Evolutionary conservation across 1,284 basidiomycete genomes (phyloP).

Genomic region (Taiwanofungus camphoratus): DNA sequence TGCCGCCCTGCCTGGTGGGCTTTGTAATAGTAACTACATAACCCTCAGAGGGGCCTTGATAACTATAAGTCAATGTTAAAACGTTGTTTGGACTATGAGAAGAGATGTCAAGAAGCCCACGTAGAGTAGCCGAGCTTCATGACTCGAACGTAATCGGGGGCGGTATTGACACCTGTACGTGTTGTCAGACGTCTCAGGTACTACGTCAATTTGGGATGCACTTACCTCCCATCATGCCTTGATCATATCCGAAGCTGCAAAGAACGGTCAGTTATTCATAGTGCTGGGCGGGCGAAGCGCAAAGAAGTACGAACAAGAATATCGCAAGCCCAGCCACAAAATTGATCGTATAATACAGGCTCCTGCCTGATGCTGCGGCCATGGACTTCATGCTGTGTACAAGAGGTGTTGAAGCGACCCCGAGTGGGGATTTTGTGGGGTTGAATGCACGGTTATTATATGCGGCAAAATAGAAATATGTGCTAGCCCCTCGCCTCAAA

Average conservation of each 20-base stretch:
- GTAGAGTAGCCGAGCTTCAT: conserved; percentile 39
- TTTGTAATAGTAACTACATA: conserved; percentile 45
- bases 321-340: conserved; percentile 40
- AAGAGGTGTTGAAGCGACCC: neutral
- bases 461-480: neutral
- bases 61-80: conserved; percentile 18
- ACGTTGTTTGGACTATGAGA: conserved; percentile 7
- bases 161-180: conserved; percentile 36
- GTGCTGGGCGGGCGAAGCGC: neutral
- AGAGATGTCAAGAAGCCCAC: conserved; percentile 16
- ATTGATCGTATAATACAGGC: conserved; percentile 30
- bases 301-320: conserved; percentile 36
- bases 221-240: conserved; percentile 47
- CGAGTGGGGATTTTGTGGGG: neutral
- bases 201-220: neutral
- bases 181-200: neutral
- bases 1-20: conserved; percentile 46
- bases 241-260: conserved; percentile 46
- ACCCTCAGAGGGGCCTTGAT: conserved; percentile 38
- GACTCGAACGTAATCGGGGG: conserved; percentile 40
- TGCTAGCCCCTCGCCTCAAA: neutral
- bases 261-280: conserved; percentile 1
- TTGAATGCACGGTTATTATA: neutral
- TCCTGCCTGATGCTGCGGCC: conserved; percentile 20
- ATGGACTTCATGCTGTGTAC: conserved; percentile 16